Evolutionary conservation across 2,329 filamentous ascomycete genomes (phyloP).

Genomic region (Canariomyces notabilis): DNA sequence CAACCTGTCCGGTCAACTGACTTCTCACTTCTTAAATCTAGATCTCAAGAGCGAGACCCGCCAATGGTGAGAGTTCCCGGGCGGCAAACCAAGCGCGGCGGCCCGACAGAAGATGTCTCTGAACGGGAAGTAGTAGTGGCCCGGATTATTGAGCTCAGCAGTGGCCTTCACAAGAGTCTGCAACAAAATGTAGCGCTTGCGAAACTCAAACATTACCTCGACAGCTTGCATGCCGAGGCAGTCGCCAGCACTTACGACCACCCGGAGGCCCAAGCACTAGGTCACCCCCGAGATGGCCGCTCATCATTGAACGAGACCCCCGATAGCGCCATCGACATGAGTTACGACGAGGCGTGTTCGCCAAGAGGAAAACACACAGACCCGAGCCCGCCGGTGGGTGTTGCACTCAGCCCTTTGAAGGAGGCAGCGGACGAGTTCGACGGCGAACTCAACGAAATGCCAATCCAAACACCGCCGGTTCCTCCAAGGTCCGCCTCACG

Average conservation of each 20-base stretch:
- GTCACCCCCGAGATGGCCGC: conserved; percentile 9
- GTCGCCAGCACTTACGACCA: conserved; percentile 17
- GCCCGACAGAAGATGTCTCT: conserved; percentile 22
- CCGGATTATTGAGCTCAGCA: conserved; percentile 32
- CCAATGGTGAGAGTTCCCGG: too few species aligned
- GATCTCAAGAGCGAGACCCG: too few species aligned
- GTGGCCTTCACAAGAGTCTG: conserved; percentile 38
- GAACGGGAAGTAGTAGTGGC: conserved; percentile 33
- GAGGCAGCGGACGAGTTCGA: conserved; percentile 30
- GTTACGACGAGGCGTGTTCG: conserved; percentile 25
- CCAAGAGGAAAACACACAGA: conserved; percentile 17
- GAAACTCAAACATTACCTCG: conserved; percentile 62
- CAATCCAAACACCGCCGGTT: conserved; percentile 26
- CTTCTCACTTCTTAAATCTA: too few species aligned
- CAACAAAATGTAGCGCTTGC: conserved; percentile 65
- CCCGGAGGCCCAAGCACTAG: neutral
- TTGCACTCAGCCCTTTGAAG: conserved; percentile 9
- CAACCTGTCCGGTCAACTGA: too few species aligned
- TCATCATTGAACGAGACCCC: conserved; percentile 34
- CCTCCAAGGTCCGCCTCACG: conserved; percentile 25
- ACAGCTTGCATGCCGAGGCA: conserved; percentile 63
- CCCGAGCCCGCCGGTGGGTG: conserved; percentile 1
- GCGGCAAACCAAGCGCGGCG: too few species aligned
- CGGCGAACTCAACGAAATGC: conserved; percentile 27
- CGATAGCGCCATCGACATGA: conserved; percentile 39